Evolutionary conservation across 2,329 filamentous ascomycete genomes (phyloP).

Genomic region (Beauveria asiatica): DNA sequence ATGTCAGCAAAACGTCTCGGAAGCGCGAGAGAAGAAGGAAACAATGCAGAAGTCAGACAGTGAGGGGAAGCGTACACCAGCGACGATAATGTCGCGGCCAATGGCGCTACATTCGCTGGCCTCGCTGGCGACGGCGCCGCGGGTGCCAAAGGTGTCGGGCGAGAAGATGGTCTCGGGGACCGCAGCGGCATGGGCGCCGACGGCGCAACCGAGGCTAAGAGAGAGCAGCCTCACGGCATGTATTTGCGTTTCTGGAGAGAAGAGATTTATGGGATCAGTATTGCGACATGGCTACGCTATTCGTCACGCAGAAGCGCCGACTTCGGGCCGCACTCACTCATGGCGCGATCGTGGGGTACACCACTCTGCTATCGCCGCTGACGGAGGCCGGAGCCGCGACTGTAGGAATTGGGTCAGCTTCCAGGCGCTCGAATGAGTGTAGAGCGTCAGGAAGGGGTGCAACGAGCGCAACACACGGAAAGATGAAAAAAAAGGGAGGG

Average conservation of each 20-base stretch:
- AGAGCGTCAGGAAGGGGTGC: no score
- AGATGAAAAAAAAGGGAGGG: neutral
- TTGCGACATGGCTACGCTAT: neutral
- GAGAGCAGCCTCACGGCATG: neutral
- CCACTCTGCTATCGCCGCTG: no score
- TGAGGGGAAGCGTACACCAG: constrained; percentile 32
- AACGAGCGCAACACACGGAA: no score
- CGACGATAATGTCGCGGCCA: constrained; percentile 52
- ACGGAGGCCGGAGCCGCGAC: no score
- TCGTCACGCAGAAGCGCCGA: neutral
- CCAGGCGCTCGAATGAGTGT: no score
- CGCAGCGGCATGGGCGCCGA: neutral
- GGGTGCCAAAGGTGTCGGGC: constrained; percentile 15
- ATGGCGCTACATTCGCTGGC: constrained; percentile 60
- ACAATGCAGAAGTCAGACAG: no score
- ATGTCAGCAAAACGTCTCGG: neutral
- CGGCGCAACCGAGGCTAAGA: neutral
- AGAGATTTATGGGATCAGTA: neutral
- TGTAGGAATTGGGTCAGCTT: no score
- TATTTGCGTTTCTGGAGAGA: neutral
- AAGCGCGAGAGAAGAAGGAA: neutral
- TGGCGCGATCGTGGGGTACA: no score
- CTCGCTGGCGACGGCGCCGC: constrained; percentile 64
- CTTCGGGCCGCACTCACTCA: no score
- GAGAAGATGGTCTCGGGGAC: constrained; percentile 18